Conservation (phyloP, 176 grass and related monocot genomes). For the Ampelocalamus luodianensis region DNA sequence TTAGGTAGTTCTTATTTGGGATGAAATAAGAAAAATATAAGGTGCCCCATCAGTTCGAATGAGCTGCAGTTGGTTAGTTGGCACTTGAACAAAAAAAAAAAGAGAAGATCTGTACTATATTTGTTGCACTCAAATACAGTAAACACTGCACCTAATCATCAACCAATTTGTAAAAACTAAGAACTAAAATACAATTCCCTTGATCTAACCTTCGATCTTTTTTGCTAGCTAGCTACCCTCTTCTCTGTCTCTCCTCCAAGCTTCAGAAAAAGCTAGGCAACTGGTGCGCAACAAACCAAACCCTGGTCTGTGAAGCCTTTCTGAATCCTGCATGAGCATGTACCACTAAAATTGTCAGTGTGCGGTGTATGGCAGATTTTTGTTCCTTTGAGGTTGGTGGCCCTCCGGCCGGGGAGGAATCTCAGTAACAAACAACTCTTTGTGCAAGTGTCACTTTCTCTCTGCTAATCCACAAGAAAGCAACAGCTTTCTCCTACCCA, state of each 20-base stretch:
- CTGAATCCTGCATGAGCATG: slow-evolving; percentile 46
- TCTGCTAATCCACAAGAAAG: slow-evolving; percentile 44
- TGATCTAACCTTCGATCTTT: no score
- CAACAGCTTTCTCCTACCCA: slow-evolving; percentile 55
- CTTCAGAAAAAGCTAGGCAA: neutral
- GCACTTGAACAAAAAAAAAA: neutral
- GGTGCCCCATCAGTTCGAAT: neutral
- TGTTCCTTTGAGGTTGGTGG: slow-evolving; percentile 22
- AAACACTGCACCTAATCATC: slow-evolving; percentile 47
- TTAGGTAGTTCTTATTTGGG: neutral
- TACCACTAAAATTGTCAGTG: slow-evolving; percentile 50
- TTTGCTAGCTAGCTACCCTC: neutral
- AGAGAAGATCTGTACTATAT: neutral
- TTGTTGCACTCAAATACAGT: slow-evolving; percentile 3
- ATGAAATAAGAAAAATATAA: neutral
- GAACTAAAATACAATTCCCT: neutral
- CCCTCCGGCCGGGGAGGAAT: slow-evolving; percentile 50
- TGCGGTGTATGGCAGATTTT: slow-evolving; percentile 33
- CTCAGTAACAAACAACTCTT: slow-evolving; percentile 70
- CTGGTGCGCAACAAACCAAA: slow-evolving; percentile 19
- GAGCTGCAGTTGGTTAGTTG: neutral
- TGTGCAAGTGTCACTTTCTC: slow-evolving; percentile 37
- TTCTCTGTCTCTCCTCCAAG: neutral
- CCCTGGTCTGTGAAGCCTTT: slow-evolving; percentile 35
- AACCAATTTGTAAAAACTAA: slow-evolving; percentile 20